These are phyloP conservation scores for Ogataea neopini DNA, from an alignment of 805 yeast species.

Conservation along the genomic window DNA sequence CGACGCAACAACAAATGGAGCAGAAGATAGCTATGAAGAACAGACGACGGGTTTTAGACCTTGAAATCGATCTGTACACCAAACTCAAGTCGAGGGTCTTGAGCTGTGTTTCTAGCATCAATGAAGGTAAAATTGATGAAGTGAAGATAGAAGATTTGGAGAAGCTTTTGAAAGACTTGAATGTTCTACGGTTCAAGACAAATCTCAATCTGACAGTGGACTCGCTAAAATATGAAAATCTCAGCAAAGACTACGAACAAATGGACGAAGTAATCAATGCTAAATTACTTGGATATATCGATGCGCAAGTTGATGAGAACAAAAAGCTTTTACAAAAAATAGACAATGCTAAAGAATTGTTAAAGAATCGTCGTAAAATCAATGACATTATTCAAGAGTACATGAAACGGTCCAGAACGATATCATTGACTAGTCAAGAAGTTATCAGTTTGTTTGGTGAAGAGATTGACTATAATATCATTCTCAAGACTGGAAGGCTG, in stretches of 20 bases:
- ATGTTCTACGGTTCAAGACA: conserved; percentile 19
- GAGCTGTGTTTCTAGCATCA: conserved; percentile 15
- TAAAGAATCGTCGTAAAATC: conserved; percentile 26
- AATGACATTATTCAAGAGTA: conserved; percentile 28
- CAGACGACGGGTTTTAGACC: conserved; percentile 33
- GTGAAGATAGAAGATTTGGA: conserved; percentile 19
- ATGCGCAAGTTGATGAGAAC: conserved; percentile 23
- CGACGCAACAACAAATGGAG: conserved; percentile 10
- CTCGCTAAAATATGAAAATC: conserved; percentile 16
- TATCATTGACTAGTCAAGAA: conserved; percentile 27
- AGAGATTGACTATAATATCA: conserved; percentile 25
- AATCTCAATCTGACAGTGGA: conserved; percentile 25
- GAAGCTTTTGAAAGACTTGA: conserved; percentile 21
- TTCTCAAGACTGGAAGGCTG: conserved; percentile 27
- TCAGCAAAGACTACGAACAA: conserved; percentile 16
- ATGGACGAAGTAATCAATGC: conserved; percentile 25
- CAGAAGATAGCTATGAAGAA: conserved; percentile 29
- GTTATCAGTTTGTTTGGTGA: conserved; percentile 29
- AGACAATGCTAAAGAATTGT: conserved; percentile 25
- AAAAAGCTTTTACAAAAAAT: conserved; percentile 21
- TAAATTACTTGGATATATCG: conserved; percentile 22
- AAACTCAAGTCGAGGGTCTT: conserved; percentile 25
- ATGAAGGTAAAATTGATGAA: conserved; percentile 18
- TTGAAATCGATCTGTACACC: conserved; percentile 31
- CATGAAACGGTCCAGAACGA: conserved; percentile 21